Conservation (phyloP, 2,329 filamentous ascomycete species). For the Aspergillus caelatus region DNA sequence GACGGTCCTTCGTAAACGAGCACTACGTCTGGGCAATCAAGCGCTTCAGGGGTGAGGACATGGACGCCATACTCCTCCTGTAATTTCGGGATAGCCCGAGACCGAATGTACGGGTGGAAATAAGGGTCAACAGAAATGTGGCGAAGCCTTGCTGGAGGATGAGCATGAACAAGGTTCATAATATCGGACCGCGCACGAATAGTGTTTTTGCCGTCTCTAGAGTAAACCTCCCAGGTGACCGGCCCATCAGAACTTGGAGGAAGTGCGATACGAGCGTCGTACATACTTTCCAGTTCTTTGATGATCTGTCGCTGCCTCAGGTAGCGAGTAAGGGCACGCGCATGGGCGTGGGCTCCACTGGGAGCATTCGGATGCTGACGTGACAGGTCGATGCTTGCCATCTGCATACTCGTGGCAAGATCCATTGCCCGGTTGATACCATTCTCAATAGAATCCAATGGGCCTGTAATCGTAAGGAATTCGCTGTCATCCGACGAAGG, state of each 20-base stretch:
- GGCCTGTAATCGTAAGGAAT: conserved; percentile 81
- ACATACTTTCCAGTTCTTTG: conserved; percentile 75
- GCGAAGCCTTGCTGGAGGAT: conserved; percentile 49
- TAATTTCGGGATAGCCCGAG: conserved; percentile 41
- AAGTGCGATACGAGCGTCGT: conserved; percentile 85
- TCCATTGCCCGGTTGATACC: conserved; percentile 86
- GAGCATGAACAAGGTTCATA: conserved; percentile 52
- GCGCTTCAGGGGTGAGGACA: conserved; percentile 51
- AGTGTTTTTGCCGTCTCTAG: conserved; percentile 78
- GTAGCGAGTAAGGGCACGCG: conserved; percentile 84
- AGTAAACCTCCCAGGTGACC: conserved; percentile 85
- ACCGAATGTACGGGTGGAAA: conserved; percentile 51
- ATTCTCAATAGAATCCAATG: conserved; percentile 69
- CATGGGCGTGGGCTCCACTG: conserved; percentile 74
- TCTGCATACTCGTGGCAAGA: conserved; percentile 83
- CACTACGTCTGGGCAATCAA: conserved; percentile 48
- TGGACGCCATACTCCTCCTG: conserved; percentile 51
- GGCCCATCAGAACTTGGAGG: conserved; percentile 68
- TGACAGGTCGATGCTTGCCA: conserved; percentile 79
- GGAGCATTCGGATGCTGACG: conserved; percentile 76
- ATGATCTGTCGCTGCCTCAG: conserved; percentile 80
- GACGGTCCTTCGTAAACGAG: conserved; percentile 54
- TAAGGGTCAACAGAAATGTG: conserved; percentile 52
- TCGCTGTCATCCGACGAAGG: conserved; percentile 77
- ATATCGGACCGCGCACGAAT: conserved; percentile 54